These are phyloP conservation scores for Naegleria fowleri DNA, from an alignment of 208 protist genomes.

Conservation along the genomic window DNA sequence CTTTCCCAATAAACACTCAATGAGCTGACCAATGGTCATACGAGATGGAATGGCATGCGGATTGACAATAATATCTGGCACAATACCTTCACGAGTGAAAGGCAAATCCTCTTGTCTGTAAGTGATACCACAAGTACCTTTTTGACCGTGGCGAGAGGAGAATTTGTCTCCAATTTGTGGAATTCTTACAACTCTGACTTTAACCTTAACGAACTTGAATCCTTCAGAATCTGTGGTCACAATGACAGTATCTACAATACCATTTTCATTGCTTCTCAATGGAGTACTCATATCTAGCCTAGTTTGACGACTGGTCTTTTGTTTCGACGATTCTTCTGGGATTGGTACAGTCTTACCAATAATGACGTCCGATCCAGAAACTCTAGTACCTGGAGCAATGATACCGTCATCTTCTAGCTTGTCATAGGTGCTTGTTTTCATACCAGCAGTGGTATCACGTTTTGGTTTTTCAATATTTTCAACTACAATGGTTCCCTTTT, in stretches of 20 bases:
- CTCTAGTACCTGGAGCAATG: slow-evolving; percentile 67
- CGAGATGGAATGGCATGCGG: slow-evolving; percentile 96
- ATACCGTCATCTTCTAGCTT: slow-evolving; percentile 92
- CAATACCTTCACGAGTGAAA: slow-evolving; percentile 86
- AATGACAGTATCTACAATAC: slow-evolving; percentile 83
- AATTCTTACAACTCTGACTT: slow-evolving; percentile 81
- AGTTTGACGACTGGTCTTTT: slow-evolving; percentile 54
- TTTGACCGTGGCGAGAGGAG: slow-evolving; percentile 77
- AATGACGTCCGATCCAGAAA: slow-evolving; percentile 82
- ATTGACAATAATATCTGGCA: slow-evolving; percentile 97
- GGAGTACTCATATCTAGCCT: slow-evolving; percentile 69
- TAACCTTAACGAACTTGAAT: slow-evolving; percentile 78
- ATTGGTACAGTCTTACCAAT: slow-evolving; percentile 67
- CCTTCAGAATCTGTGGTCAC: slow-evolving; percentile 83
- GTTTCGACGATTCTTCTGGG: slow-evolving; percentile 21
- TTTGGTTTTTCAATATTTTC: slow-evolving; percentile 89
- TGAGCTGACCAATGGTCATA: slow-evolving; percentile 95
- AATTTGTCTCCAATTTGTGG: slow-evolving; percentile 98
- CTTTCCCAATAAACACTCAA: slow-evolving; percentile 86
- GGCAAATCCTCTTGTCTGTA: slow-evolving; percentile 95
- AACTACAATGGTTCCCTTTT: not conserved
- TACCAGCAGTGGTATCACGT: slow-evolving; percentile 59
- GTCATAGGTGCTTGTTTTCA: slow-evolving; percentile 75
- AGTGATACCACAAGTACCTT: slow-evolving; percentile 81
- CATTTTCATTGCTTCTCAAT: slow-evolving; percentile 75